Evolutionary conservation across 2,329 filamentous ascomycete genomes (phyloP).

Genomic region (Arthrinium phaeospermum): DNA sequence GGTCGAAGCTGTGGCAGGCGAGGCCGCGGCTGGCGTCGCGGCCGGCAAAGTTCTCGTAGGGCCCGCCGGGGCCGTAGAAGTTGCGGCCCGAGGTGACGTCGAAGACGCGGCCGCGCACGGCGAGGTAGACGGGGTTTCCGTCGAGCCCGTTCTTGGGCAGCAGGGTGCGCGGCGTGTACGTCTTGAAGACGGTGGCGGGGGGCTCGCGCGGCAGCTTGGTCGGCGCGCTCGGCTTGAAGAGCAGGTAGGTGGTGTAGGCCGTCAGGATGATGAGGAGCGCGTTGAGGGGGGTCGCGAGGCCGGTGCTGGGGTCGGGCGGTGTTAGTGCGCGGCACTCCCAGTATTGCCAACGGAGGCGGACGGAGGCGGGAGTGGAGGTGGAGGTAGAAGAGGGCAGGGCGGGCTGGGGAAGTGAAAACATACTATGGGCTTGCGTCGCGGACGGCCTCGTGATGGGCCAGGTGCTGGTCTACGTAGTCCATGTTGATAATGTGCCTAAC

Average conservation of each 20-base stretch:
- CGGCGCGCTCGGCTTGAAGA: slow-evolving; percentile 56
- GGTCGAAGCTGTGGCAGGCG: slow-evolving; percentile 90
- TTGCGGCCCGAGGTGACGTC: slow-evolving; percentile 86
- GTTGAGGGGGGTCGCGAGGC: slow-evolving; percentile 67
- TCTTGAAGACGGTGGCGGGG: slow-evolving; percentile 67
- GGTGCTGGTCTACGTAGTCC: slow-evolving; percentile 64
- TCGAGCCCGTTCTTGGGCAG: slow-evolving; percentile 82
- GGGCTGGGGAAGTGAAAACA: slow-evolving; percentile 23
- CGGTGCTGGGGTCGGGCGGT: slow-evolving; percentile 38
- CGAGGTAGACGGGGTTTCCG: slow-evolving; percentile 79
- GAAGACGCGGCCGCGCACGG: slow-evolving; percentile 90
- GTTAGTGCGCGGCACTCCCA: slow-evolving; percentile 20
- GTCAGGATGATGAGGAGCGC: slow-evolving; percentile 61
- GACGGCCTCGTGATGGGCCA: slow-evolving; percentile 56
- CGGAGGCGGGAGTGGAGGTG: neutral
- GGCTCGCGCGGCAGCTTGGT: slow-evolving; percentile 56
- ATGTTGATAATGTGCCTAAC: slow-evolving; percentile 38
- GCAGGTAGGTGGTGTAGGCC: slow-evolving; percentile 62
- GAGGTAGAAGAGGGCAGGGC: neutral
- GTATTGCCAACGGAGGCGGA: neutral
- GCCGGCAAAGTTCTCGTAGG: slow-evolving; percentile 95
- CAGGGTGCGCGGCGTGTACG: slow-evolving; percentile 80
- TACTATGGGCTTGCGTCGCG: slow-evolving; percentile 48
- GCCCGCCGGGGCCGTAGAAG: slow-evolving; percentile 95
- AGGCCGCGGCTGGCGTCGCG: slow-evolving; percentile 88